phyloP scores from a whole-genome alignment of 139 green algal species.

The Chlamydomonas applanata region DNA sequence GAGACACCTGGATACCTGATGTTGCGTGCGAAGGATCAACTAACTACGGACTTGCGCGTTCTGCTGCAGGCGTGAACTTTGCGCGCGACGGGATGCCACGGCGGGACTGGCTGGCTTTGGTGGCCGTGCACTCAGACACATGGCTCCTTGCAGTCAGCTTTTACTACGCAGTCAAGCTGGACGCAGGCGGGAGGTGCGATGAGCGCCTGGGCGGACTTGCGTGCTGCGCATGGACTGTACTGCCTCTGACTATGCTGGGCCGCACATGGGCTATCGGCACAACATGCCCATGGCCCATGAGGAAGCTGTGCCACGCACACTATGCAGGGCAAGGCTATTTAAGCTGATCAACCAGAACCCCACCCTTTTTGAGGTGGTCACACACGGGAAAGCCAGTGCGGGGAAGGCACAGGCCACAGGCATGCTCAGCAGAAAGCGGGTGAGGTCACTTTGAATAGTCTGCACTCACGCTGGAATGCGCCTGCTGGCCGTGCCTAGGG shows the following conservation, averaged over 20 bases:
- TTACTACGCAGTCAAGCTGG: conserved; percentile 93
- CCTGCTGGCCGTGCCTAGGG: too few species aligned
- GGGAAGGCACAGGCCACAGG: too few species aligned
- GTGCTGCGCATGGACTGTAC: not conserved
- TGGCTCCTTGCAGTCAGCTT: conserved; percentile 95
- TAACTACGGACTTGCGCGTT: too few species aligned
- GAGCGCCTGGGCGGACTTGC: not conserved
- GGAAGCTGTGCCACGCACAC: not conserved
- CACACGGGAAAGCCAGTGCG: conserved; percentile 18
- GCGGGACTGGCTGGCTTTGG: conserved; percentile 94
- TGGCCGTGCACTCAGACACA: conserved; percentile 94
- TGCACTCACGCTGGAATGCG: too few species aligned
- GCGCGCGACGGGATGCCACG: conserved; percentile 89
- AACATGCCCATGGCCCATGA: too few species aligned
- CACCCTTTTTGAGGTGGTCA: conserved; percentile 64
- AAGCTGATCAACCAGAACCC: conserved; percentile 56
- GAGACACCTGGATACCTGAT: too few species aligned
- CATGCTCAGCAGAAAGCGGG: not conserved
- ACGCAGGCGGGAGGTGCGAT: conserved; percentile 66
- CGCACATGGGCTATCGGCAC: too few species aligned
- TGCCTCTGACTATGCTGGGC: too few species aligned
- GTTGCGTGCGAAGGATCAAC: too few species aligned
- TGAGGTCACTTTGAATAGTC: too few species aligned
- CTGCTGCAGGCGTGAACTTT: conserved; percentile 47
- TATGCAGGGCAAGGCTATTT: conserved; percentile 52